Evolutionary conservation across 2,329 filamentous ascomycete genomes (phyloP).

Genomic region (Aspergillus spinulosporus): DNA sequence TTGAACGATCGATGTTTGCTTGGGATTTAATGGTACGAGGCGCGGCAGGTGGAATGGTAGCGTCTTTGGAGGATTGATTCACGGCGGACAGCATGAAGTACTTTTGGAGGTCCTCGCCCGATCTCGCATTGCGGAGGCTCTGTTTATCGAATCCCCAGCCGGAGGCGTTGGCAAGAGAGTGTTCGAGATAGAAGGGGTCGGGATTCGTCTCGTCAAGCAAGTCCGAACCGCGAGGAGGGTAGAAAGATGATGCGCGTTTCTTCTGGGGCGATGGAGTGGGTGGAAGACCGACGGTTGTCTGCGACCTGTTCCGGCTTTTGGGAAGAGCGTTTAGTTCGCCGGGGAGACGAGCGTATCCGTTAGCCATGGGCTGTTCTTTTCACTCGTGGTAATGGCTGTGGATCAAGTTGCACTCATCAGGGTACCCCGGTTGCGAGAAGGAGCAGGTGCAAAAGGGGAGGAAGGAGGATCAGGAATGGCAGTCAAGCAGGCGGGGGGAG

Average conservation of each 20-base stretch:
- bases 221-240: conserved; percentile 28
- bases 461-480: conserved; percentile 24
- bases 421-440: conserved; percentile 1
- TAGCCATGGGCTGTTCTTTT: conserved; percentile 40
- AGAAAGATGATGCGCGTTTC: conserved; percentile 35
- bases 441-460: conserved; percentile 5
- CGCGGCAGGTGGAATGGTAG: conserved; percentile 10
- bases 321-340: conserved; percentile 37
- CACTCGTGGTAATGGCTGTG: conserved; percentile 2
- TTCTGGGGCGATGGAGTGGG: conserved; percentile 31
- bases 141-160: conserved; percentile 28
- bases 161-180: conserved; percentile 32
- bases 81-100: conserved; percentile 34
- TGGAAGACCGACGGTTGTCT: conserved; percentile 33
- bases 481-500: neutral
- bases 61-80: conserved; percentile 23
- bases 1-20: conserved; percentile 29
- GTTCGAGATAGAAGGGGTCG: conserved; percentile 44
- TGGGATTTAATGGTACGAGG: conserved; percentile 17
- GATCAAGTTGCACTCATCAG: conserved; percentile 17
- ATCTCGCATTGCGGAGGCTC: conserved; percentile 34
- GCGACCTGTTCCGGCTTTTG: conserved; percentile 34
- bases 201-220: conserved; percentile 37
- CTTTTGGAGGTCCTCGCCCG: conserved; percentile 31
- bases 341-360: conserved; percentile 34